Evolutionary conservation across 2,329 filamentous ascomycete genomes (phyloP), one percentile per base, ranked within the genome.

Genomic region (Pyricularia sp.): DNA sequence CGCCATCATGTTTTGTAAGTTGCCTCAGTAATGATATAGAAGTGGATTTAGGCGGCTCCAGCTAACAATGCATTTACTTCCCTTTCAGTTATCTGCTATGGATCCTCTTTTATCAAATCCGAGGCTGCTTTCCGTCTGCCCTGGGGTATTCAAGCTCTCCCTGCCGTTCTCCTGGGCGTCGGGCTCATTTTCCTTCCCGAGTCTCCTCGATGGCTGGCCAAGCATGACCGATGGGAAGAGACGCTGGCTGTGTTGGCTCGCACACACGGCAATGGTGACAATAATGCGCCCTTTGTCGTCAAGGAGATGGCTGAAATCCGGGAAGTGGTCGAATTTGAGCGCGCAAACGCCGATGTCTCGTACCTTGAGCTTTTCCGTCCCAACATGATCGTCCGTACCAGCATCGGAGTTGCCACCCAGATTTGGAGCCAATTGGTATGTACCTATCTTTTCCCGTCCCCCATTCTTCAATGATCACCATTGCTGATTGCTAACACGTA

Each of bases 341-440:
- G 84, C 22, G 77, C 81, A 30, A 88, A 90, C 72, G 78, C 84
- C 16, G 82, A 91, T 68, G 87, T 90, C 24, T 84, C 84, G 9
- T 91, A 89, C 72, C 69, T 86, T 1, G 89, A 93, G 71, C 81
- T 94, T 0, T 82, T 94, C 76, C 83, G 81, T 69, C 88, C 89
- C 1, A 78, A 78, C n/a, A 90, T 90, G 85, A 79, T 91, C 72
- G 88, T 90, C 75, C 83, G 89, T 33, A 89, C 87, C 9, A 78
- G 87, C 68, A 87, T 90, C 68, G 89, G 87, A 67, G 71, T 91
- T 57, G 90, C 89, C 72, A 88, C 81, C 1, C 88, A 91, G 75
- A 87, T 91, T 70, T 89, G 88, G 89, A 86, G 82, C 12, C 88
- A 92, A 72, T 8, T 49, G 12, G 33, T 33, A 33, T 12, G 31